These are phyloP conservation scores for Aspergillus haitiensis DNA, from an alignment of 495 filamentous ascomycete genomes.

Conservation along the genomic window DNA sequence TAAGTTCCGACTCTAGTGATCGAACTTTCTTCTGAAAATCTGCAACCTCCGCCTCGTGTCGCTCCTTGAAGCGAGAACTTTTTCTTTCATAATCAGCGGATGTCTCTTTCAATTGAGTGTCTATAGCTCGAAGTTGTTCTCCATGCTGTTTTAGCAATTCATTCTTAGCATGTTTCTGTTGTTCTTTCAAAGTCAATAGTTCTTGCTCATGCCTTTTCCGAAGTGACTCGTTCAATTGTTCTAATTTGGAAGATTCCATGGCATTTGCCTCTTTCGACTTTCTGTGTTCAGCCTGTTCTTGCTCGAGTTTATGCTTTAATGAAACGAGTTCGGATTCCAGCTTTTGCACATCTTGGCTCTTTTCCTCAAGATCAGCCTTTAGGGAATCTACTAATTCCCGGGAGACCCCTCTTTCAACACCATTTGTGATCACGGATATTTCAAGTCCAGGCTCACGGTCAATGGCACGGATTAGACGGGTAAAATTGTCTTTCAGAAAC, in stretches of 20 bases:
- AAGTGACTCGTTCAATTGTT: conserved; percentile 67
- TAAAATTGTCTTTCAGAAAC: conserved; percentile 94
- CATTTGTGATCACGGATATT: conserved; percentile 73
- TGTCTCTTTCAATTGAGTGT: conserved; percentile 48
- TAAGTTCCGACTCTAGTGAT: conserved; percentile 58
- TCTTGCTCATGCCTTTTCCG: conserved; percentile 69
- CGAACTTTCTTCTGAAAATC: conserved; percentile 61
- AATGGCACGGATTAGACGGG: conserved; percentile 78
- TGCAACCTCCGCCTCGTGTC: conserved; percentile 62
- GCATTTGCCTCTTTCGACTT: conserved; percentile 66
- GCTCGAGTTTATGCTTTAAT: conserved; percentile 68
- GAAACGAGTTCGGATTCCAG: conserved; percentile 64
- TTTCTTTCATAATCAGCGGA: conserved; percentile 53
- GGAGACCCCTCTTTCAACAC: conserved; percentile 79
- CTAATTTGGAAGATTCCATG: conserved; percentile 64
- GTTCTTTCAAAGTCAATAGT: conserved; percentile 46
- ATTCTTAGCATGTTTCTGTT: conserved; percentile 45
- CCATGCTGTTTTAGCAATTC: conserved; percentile 50
- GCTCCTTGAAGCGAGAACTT: conserved; percentile 44
- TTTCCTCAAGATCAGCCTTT: conserved; percentile 72
- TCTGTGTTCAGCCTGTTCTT: conserved; percentile 74
- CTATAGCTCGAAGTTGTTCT: conserved; percentile 49
- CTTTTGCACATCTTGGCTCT: conserved; percentile 65
- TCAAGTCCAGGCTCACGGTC: conserved; percentile 90
- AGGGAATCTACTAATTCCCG: conserved; percentile 81